Evolutionary conservation across 2,329 filamentous ascomycete genomes (phyloP).

Genomic region (Calonectria honghensis): DNA sequence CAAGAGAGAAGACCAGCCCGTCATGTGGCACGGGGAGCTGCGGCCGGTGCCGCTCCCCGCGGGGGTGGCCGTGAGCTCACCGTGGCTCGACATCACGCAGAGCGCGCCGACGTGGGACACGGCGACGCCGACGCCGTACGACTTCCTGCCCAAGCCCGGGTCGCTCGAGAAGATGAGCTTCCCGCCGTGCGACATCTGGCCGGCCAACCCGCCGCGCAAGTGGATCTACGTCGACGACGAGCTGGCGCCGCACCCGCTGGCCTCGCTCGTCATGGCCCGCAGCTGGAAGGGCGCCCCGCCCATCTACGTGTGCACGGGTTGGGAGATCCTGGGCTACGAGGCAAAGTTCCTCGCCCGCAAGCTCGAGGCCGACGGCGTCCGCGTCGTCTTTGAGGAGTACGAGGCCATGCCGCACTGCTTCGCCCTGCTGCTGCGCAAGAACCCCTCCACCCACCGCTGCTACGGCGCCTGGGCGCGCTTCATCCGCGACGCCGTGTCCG

Average conservation of each 20-base stretch:
- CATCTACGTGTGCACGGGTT: slow-evolving; percentile 80
- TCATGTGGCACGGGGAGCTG: slow-evolving; percentile 77
- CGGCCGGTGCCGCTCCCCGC: slow-evolving; percentile 80
- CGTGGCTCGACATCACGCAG: slow-evolving; percentile 83
- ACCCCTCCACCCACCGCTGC: slow-evolving; percentile 69
- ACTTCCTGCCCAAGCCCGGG: slow-evolving; percentile 71
- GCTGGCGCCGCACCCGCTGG: slow-evolving; percentile 79
- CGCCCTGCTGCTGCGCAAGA: slow-evolving; percentile 71
- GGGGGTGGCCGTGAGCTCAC: slow-evolving; percentile 77
- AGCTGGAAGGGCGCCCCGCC: slow-evolving; percentile 80
- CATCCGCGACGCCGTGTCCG: slow-evolving; percentile 64
- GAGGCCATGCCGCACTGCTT: slow-evolving; percentile 90
- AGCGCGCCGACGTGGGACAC: slow-evolving; percentile 62
- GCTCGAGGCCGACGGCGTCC: slow-evolving; percentile 74
- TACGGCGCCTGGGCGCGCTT: slow-evolving; percentile 75
- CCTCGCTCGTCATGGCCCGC: slow-evolving; percentile 74
- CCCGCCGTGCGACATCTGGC: slow-evolving; percentile 74
- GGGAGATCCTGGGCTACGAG: slow-evolving; percentile 84
- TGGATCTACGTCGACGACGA: slow-evolving; percentile 74
- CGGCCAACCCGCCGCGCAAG: slow-evolving; percentile 70
- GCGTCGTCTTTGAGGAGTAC: slow-evolving; percentile 81
- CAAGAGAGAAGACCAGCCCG: slow-evolving; percentile 63
- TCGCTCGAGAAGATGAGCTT: slow-evolving; percentile 54
- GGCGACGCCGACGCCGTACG: slow-evolving; percentile 55
- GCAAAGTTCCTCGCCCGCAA: slow-evolving; percentile 75